phyloP scores from a whole-genome alignment of 768 basidiomycete genomes.

The Tulasnella sp. region DNA sequence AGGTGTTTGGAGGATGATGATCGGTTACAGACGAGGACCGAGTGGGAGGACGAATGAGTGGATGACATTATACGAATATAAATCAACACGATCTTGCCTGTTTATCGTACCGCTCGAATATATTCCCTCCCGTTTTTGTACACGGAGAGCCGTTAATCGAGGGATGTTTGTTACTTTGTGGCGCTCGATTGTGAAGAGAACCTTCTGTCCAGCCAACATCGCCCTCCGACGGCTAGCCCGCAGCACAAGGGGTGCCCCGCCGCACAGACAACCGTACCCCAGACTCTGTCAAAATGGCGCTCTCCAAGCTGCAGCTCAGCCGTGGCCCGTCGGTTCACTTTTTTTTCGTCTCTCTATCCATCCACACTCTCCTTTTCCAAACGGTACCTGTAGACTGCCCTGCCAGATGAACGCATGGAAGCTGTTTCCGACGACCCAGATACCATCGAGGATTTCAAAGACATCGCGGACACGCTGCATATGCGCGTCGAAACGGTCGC shows the following conservation, averaged over 20 bases:
- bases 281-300: conserved; percentile 4
- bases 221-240: background rate
- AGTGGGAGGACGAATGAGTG: background rate
- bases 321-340: background rate
- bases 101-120: too few relatives aligned
- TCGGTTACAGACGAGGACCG: conserved; percentile 27
- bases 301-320: background rate
- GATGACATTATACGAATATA: too few relatives aligned
- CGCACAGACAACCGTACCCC: background rate
- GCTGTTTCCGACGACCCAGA: conserved; percentile 16
- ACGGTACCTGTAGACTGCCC: background rate
- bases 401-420: conserved; percentile 13
- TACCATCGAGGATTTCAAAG: conserved; percentile 10
- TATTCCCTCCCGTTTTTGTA: too few relatives aligned
- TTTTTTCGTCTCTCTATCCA: background rate
- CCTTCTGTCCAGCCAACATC: conserved; percentile 2
- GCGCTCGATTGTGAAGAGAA: conserved; percentile 1
- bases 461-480: background rate
- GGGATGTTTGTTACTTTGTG: background rate
- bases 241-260: background rate
- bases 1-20: conserved; percentile 30
- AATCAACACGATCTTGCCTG: too few relatives aligned
- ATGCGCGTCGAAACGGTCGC: background rate
- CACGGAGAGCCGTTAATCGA: background rate
- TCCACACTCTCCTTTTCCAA: background rate